Base-by-base conservation (phyloP, 768 basidiomycete genomes). In the Rhodotorula paludigena region DNA sequence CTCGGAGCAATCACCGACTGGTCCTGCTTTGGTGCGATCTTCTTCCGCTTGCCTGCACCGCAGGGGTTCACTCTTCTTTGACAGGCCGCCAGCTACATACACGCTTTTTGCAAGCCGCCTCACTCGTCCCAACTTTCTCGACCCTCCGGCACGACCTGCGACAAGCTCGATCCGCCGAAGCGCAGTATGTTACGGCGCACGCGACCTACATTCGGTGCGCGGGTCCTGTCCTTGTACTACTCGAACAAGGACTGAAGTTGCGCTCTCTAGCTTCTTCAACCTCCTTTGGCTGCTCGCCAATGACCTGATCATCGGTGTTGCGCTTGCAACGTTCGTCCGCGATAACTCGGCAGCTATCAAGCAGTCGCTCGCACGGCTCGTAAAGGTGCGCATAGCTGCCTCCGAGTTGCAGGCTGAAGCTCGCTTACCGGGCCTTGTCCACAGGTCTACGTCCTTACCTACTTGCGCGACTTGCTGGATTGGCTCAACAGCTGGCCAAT, bases 401-500 rank as follows among this genome's bases (percentile, higher is more conserved):
- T 15, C 16, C 20, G 15, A 7, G 47, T 54, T 47, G 42, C 20
- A 33, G 48, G 4, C 36, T 15, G 48, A n/a, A 18, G 11, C 57
- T 59, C 42, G 9, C 47, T 25, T n/a, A n/a, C 9, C 1, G 5
- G 20, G 21, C 7, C 28, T 32, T 23, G 9, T 28, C 41, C 20
- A 30, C 64, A 82, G 80, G 52, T 39, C 2, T 79, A 81, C 66
- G 76, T 86, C 2, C 80, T 88, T 10, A 76, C 80, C 5, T 78
- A 80, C 55, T 76, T 88, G 15, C 82, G 83, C 49, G 78, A 80
- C 23, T 81, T 83, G 0, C 81, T 97, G 4, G 73, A 81, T 2
- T 97, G 92, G 93, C 82, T 99, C 20, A 89, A 96, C 77, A 85
- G 88, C 67, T 98, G 94, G 94, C 94, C 94, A 0, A 92, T 87